Evolutionary conservation across 169 alveolate species (phyloP), one percentile per base, ranked within the genome.

Genomic region (Plasmodium berghei): DNA sequence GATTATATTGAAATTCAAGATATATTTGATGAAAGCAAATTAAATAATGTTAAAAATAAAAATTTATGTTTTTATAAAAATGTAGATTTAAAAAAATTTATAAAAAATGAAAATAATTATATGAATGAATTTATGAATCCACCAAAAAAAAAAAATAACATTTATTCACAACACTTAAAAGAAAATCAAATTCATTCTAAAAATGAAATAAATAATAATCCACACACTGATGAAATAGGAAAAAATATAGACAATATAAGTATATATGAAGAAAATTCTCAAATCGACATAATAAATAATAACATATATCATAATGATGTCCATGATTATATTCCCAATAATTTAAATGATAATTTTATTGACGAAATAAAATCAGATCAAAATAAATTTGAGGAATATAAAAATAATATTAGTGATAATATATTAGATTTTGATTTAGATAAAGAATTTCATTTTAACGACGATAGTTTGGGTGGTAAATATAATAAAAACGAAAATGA

Each of bases 61-160:
- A 70, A 67, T 46, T 83, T 83, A 12, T 83, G 90, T 48, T 83
- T 83, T 83, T 83, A 83, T 26, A 83, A 58, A 66, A 67, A 83
- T 67, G 45, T 45, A 9, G 34, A 77, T 14, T 63, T 77, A 24
- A 64, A 77, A 49, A 62, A 63, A 18, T 16, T 69, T 16, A 52
- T 14, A 9, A 70, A 10, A 49, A 70, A 67, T 14, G 26, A 10
- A 9, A 24, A 24, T 62, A 24, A 62, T 34, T 34, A 34, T 34
- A 34, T 34, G 42, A 34, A 34, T 34, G 8, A 34, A 0, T 5
- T 34, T 34, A 34, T 34, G 42, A 34, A 34, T 34, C 0, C 8
- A 0, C 8, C 8, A 34, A 34, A 34, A 34, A 34, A 34, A 34
- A 34, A 34, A 34, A 34, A 34, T 34, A 34, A 4, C 5, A 34